Conservation (phyloP, 139 green algal species). For the Closterium sp. region DNA sequence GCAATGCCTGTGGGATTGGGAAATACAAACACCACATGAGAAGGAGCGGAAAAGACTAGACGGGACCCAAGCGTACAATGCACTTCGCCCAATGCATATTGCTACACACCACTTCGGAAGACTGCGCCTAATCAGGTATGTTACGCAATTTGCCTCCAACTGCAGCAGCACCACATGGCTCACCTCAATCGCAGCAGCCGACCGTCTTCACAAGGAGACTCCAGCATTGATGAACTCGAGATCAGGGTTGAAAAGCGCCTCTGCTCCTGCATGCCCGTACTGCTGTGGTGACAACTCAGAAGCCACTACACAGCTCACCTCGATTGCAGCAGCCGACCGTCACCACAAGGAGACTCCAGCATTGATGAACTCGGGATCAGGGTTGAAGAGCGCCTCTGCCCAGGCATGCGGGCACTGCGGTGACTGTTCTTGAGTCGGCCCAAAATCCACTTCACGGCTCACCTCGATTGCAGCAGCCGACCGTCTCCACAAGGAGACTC, state of each 20-base stretch:
- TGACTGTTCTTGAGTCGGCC: too few species aligned
- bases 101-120: too few species aligned
- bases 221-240: constrained; percentile 15
- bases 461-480: neutral
- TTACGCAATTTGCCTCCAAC: too few species aligned
- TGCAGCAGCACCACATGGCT: too few species aligned
- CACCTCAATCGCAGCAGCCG: neutral
- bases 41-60: too few species aligned
- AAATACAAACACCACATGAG: neutral
- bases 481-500: neutral
- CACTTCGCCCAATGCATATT: too few species aligned
- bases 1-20: neutral
- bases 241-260: neutral
- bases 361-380: constrained; percentile 6
- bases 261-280: neutral
- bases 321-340: neutral
- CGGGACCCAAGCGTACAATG: too few species aligned
- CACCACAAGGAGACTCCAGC: constrained; percentile 1
- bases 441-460: too few species aligned
- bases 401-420: neutral
- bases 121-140: too few species aligned
- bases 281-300: neutral
- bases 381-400: neutral
- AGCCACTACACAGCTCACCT: too few species aligned
- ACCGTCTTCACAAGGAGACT: neutral